Evolutionary conservation across 1,139 yeast species (phyloP).

Genomic region (Entelexis sorbosivorans): DNA sequence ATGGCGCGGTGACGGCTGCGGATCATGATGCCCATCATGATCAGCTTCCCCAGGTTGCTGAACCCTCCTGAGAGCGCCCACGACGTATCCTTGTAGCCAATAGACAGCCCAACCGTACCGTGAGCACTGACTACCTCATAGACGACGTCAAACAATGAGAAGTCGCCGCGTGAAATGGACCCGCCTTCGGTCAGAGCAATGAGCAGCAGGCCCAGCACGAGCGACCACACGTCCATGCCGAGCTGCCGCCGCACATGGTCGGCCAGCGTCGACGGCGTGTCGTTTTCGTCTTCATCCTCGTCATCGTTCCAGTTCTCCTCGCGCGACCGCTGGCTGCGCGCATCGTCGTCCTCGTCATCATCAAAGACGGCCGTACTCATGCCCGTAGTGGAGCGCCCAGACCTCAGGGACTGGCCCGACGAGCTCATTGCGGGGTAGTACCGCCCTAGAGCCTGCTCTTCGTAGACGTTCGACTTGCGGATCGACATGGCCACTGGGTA

Average conservation of each 20-base stretch:
- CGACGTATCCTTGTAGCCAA: slow-evolving; percentile 61
- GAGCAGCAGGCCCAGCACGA: slow-evolving; percentile 73
- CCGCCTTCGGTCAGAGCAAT: slow-evolving; percentile 77
- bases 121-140: slow-evolving; percentile 92
- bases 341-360: slow-evolving; percentile 30
- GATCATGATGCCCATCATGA: slow-evolving; percentile 77
- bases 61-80: slow-evolving; percentile 69
- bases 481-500: slow-evolving; percentile 92
- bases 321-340: slow-evolving; percentile 41
- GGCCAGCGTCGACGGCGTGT: slow-evolving; percentile 33
- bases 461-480: slow-evolving; percentile 93
- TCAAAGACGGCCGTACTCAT: neutral
- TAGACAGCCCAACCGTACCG: slow-evolving; percentile 86
- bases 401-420: slow-evolving; percentile 1
- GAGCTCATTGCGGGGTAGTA: slow-evolving; percentile 31
- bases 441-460: slow-evolving; percentile 87
- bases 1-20: slow-evolving; percentile 96
- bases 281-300: slow-evolving; percentile 34
- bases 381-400: neutral
- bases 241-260: slow-evolving; percentile 85
- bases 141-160: slow-evolving; percentile 58
- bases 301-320: slow-evolving; percentile 27
- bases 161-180: slow-evolving; percentile 38
- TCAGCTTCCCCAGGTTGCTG: slow-evolving; percentile 62
- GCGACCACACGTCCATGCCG: slow-evolving; percentile 90